Base-by-base conservation (phyloP, 2,329 filamentous ascomycete species). In the Exophiala viscosa region DNA sequence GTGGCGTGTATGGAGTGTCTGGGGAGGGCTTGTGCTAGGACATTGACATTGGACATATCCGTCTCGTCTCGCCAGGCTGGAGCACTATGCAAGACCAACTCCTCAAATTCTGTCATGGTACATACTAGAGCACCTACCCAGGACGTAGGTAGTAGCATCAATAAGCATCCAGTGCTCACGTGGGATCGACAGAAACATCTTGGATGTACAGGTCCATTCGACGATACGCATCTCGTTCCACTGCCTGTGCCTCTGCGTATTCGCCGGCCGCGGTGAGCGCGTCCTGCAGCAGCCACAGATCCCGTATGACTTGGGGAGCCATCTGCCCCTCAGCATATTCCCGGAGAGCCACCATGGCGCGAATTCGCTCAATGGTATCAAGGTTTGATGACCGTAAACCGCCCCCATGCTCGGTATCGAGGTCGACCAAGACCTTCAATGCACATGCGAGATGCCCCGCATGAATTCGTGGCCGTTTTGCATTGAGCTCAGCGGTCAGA, bases 211-310 rank as follows among this genome's bases (percentile, higher is more conserved):
- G 32, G 10, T 54, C 28, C 31, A 49, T 15, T 15, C 45, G 45
- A 38, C 10, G 13, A 38, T 43, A 39, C 6, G 46, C 45, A 17
- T 28, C 41, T 15, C 36, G 2, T 38, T 33, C 39, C 14, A 54
- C 39, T 38, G 35, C 36, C 32, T 44, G n/a, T 39, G 50, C 50
- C 34, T 54, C 36, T 36, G 15, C 31, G 36, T 42, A 28, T 41
- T 36, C 10, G 15, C 45, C 50, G 13, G 38, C 45, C 23, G 5
- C 32, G 31, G 35, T 17, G 31, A 54, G 45, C 5, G 38, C 35
- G 13, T 49, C 31, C 35, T 39, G 17, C 45, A 54, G 33, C 17
- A 44, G 28, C 45, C 38, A 50, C 45, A 54, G 49, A 28, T 54
- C 50, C 18, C 32, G 45, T 20, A 54, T 14, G 17, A 49, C 45